Conservation (phyloP, 257 asterid species). For the Penstemon davidsonii region DNA sequence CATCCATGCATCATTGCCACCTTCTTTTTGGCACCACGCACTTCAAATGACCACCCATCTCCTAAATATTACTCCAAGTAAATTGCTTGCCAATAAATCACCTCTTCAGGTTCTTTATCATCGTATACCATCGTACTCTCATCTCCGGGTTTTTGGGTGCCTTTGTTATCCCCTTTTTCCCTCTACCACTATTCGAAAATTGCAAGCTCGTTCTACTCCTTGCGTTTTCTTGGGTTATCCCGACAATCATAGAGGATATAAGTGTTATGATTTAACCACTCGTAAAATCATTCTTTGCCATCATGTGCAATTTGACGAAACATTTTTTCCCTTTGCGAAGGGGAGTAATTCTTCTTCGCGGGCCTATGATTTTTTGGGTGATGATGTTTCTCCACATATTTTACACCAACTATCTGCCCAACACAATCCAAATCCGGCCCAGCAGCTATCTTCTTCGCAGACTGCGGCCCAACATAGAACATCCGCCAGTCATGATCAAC, state of each 20-base stretch:
- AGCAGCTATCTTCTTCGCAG: background rate
- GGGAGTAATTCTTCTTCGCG: too few species aligned
- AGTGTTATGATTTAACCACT: background rate
- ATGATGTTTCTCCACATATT: background rate
- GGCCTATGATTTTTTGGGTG: background rate
- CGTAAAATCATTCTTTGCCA: background rate
- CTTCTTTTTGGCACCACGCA: background rate
- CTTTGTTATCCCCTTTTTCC: constrained; percentile 19
- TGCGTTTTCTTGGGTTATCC: constrained; percentile 20
- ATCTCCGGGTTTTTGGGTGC: background rate
- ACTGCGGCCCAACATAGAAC: background rate
- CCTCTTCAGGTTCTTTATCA: constrained; percentile 15
- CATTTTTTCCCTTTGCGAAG: too few species aligned
- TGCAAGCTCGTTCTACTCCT: constrained; percentile 14
- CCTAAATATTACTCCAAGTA: constrained; percentile 3
- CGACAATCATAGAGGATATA: background rate
- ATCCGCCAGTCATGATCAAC: background rate
- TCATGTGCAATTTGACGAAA: too few species aligned
- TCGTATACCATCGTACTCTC: too few species aligned
- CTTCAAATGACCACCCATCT: background rate
- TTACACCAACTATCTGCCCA: background rate
- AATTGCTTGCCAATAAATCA: background rate
- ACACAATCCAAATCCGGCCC: background rate
- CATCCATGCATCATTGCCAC: background rate
- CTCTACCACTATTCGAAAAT: constrained; percentile 6